Evolutionary conservation across 225 moss, liverwort and hornwort genomes (phyloP), one percentile per base, ranked within the genome.

Genomic region (Pleurozium schreberi): DNA sequence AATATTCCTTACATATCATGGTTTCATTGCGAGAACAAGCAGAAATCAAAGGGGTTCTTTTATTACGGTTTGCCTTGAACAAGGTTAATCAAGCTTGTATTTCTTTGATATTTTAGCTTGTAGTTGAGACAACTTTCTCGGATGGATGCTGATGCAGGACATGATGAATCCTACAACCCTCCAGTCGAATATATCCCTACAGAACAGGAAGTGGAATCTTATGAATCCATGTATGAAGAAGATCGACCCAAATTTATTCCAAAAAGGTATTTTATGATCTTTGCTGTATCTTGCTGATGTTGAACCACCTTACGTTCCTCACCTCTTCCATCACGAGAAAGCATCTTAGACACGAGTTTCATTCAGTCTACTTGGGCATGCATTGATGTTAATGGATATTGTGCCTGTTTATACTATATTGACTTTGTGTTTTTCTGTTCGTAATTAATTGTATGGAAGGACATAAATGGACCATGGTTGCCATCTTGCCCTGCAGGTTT

Each of bases 211-310:
- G 92, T 99, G 28, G 95, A 95, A 90, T 93, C 96, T 36, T 99
- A 97, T 85, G 95, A 96, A 90, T 93, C 95, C 57, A 92, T 99
- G 95, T 97, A 99, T 90, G 99, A 97, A 94, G 99, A 99, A 95
- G 99, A 99, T 92, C 92, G 99, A 31, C 99, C 99, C 80, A 99
- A 99, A 87, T 99, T 93, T 84, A 93, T 99, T n/a, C 99, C 99
- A 22, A 92, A 68, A 76, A 92, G 93, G 98, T 97, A 92, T 49
- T 78, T 91, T 83, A 59, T 80, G n/a, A 64, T 55, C 55, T 81
- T 81, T 85, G 59, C 34, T 21, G 9, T 47, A 28, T 75, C 45
- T 70, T 91, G 23, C 43, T 55, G 76, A 50, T 89, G 62, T 57
- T n/a, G 36, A 75, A 60, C 49, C 47, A 42, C 57, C 80, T 27